Evolutionary conservation across 345 rosid species (phyloP).

Genomic region (Corchorus capsularis): DNA sequence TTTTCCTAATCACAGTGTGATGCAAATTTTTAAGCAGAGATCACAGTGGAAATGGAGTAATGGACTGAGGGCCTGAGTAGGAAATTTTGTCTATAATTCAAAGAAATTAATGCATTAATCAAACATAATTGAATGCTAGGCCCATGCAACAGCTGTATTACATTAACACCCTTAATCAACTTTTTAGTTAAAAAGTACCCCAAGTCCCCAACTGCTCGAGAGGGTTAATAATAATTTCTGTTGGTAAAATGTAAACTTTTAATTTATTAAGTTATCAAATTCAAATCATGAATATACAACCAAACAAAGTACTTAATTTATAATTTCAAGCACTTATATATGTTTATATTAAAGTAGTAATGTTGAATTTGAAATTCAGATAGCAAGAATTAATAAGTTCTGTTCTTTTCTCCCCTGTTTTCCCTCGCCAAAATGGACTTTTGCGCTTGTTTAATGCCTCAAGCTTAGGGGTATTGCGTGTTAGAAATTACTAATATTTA

Average conservation of each 20-base stretch:
- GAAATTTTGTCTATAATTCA: conserved; percentile 2
- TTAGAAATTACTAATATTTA: too few relatives aligned
- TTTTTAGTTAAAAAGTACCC: not conserved
- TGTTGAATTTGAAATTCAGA: not conserved
- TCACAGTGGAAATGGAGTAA: not conserved
- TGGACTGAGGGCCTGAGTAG: conserved; percentile 25
- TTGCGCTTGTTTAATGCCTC: too few relatives aligned
- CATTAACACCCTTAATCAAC: not conserved
- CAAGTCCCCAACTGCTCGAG: not conserved
- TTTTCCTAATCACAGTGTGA: too few relatives aligned
- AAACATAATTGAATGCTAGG: not conserved
- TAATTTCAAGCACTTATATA: too few relatives aligned
- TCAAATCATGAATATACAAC: too few relatives aligned
- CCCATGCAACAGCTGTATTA: conserved; percentile 32
- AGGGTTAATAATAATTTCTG: not conserved
- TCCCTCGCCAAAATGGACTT: too few relatives aligned
- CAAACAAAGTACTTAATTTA: too few relatives aligned
- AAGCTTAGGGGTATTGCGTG: too few relatives aligned
- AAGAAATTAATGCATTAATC: conserved; percentile 3
- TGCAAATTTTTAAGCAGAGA: not conserved
- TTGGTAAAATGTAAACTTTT: too few relatives aligned
- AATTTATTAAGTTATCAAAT: too few relatives aligned
- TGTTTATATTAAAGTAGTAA: not conserved
- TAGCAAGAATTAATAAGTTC: not conserved
- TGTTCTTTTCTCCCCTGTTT: too few relatives aligned